phyloP scores from a whole-genome alignment of 129 eudicot species.

The Flaveria sonorensis region DNA sequence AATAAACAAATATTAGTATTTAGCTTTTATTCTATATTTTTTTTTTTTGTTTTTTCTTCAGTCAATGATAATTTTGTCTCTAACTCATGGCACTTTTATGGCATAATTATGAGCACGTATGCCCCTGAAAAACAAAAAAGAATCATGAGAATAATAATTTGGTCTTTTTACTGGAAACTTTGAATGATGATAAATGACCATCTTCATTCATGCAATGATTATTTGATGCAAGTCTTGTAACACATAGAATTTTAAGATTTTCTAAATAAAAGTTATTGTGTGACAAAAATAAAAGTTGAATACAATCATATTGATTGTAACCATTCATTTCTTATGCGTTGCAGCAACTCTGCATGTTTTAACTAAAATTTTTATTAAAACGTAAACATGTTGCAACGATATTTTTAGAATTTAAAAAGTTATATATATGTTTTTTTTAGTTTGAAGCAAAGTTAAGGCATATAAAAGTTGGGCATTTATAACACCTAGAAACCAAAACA shows the following conservation, averaged over 20 bases:
- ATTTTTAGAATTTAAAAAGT: no score
- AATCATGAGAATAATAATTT: constrained; percentile 37
- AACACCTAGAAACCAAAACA: no score
- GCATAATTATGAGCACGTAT: constrained; percentile 39
- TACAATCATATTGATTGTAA: no score
- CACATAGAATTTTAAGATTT: not conserved
- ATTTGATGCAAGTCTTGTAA: not conserved
- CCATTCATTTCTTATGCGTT: no score
- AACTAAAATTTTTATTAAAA: no score
- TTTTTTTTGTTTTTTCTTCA: not conserved
- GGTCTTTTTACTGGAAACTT: constrained; percentile 36
- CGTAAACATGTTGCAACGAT: no score
- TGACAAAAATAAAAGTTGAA: no score
- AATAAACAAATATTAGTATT: constrained; percentile 1
- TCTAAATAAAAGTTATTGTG: no score
- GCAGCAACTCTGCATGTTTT: no score
- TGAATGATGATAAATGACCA: constrained; percentile 35
- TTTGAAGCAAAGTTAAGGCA: no score
- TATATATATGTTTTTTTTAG: no score
- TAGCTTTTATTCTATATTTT: not conserved
- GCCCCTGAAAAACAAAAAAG: constrained; percentile 34
- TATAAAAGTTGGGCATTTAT: no score
- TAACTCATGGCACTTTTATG: constrained; percentile 30
- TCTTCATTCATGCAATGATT: constrained; percentile 33
- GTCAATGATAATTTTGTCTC: constrained; percentile 35